Conservation (phyloP, 2,329 filamentous ascomycete species). For the Claviceps fusiformis region DNA sequence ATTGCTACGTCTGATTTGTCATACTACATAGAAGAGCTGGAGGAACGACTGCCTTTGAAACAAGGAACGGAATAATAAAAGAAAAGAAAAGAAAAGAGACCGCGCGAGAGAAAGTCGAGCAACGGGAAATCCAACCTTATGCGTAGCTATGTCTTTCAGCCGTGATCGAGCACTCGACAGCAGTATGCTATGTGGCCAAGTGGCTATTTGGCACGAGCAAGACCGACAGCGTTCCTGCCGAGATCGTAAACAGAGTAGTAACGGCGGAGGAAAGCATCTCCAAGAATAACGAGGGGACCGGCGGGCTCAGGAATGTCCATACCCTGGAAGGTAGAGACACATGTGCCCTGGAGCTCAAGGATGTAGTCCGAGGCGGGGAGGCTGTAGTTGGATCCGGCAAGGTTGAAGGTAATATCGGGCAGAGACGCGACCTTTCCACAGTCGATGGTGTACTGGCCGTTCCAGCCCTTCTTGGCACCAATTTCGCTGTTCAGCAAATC, state of each 20-base stretch:
- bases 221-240: slow-evolving; percentile 73
- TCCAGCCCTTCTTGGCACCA: slow-evolving; percentile 93
- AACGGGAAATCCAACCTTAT: background rate
- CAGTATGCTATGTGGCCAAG: background rate
- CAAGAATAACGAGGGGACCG: slow-evolving; percentile 87
- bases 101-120: background rate
- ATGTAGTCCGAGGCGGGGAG: slow-evolving; percentile 88
- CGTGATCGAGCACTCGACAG: background rate
- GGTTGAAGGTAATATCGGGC: slow-evolving; percentile 82
- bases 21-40: background rate
- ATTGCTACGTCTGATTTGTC: background rate
- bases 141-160: background rate
- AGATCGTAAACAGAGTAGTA: slow-evolving; percentile 97
- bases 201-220: slow-evolving; percentile 62
- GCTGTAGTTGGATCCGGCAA: slow-evolving; percentile 85
- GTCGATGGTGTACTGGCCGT: slow-evolving; percentile 91
- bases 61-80: background rate
- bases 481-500: slow-evolving; percentile 97
- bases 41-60: background rate
- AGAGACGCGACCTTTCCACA: slow-evolving; percentile 72
- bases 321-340: slow-evolving; percentile 95
- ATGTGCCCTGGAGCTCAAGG: slow-evolving; percentile 85
- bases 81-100: background rate
- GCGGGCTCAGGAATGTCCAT: slow-evolving; percentile 84
- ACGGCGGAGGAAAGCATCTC: slow-evolving; percentile 70